A percentile compares a stretch with the other conserved stretches of the same genome.
These are phyloP conservation scores for Puccinia horiana DNA, from an alignment of 1,284 basidiomycete genomes.

Conservation along the genomic window DNA sequence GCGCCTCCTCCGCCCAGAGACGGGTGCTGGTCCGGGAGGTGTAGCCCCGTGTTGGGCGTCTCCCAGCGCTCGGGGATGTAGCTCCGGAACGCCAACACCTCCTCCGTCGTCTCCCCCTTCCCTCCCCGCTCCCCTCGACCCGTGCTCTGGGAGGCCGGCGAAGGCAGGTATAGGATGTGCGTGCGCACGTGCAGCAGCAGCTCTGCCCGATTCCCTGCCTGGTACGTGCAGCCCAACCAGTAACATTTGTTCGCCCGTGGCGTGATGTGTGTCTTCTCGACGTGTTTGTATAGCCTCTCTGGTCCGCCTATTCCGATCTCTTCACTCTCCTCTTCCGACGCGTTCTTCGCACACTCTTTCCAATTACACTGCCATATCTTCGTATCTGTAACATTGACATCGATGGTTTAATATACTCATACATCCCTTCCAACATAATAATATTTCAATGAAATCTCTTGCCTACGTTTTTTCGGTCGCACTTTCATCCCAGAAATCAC, in stretches of 20 bases:
- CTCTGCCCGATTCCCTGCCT: not conserved
- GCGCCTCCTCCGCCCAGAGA: constrained; percentile 3
- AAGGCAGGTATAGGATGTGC: not conserved
- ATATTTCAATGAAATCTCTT: not conserved
- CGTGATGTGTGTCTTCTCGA: constrained; percentile 16
- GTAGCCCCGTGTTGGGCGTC: not conserved
- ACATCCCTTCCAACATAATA: not conserved
- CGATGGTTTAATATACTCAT: not conserved
- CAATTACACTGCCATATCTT: constrained; percentile 30
- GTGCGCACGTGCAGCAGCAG: constrained; percentile 29
- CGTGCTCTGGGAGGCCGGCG: not conserved
- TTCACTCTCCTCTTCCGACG: not conserved
- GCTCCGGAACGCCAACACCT: not conserved
- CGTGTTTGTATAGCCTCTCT: constrained; percentile 5
- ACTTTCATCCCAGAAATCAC: constrained; percentile 42
- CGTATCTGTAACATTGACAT: not conserved
- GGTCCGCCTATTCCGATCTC: not conserved
- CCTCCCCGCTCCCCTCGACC: not conserved
- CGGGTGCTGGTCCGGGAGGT: not conserved
- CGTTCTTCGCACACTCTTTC: constrained; percentile 37
- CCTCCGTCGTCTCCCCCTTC: not conserved
- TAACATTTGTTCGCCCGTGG: constrained; percentile 5
- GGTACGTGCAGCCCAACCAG: constrained; percentile 32
- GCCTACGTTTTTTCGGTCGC: constrained; percentile 19
- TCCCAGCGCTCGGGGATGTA: constrained; percentile 30